A percentile compares a stretch with the other conserved stretches of the same genome.
phyloP scores from a whole-genome alignment of 768 basidiomycete genomes.

The Leucosporidium yakuticum region DNA sequence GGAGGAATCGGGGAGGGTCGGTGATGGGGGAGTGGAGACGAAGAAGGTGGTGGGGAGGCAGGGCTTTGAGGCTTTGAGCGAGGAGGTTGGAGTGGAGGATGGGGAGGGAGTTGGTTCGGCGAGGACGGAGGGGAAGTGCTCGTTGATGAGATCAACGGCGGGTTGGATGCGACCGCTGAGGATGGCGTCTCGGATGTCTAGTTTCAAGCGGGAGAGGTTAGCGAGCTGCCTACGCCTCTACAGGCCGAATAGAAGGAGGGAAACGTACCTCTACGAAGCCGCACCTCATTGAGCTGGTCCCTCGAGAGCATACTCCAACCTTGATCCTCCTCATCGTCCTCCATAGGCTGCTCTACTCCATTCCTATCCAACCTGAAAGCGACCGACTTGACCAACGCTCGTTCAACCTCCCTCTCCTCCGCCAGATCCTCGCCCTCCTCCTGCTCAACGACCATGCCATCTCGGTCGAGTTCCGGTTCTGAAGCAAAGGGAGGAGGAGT shows the following conservation, averaged over 20 bases:
- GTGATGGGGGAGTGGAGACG: neutral
- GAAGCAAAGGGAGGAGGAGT: conserved; percentile 4
- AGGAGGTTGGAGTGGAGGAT: neutral
- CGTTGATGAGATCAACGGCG: conserved; percentile 61
- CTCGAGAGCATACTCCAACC: neutral
- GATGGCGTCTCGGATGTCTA: conserved; percentile 68
- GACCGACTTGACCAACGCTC: conserved; percentile 3
- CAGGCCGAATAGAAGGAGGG: too few species aligned
- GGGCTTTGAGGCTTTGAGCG: neutral
- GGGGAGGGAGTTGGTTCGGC: conserved; percentile 20
- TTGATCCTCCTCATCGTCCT: neutral
- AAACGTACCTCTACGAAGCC: conserved; percentile 14
- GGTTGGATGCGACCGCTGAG: conserved; percentile 69
- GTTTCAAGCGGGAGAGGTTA: neutral
- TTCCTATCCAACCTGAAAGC: neutral
- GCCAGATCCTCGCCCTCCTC: neutral
- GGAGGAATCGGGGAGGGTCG: neutral
- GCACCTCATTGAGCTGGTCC: conserved; percentile 4
- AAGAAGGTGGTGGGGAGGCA: neutral
- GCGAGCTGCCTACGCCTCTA: too few species aligned
- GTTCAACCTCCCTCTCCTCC: conserved; percentile 3
- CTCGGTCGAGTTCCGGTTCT: neutral
- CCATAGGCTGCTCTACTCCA: too few species aligned
- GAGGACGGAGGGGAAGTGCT: conserved; percentile 71
- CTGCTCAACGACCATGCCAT: neutral